These are phyloP conservation scores for Trichosanthes truncata DNA, from an alignment of 306 rosid genomes.

Conservation along the genomic window DNA sequence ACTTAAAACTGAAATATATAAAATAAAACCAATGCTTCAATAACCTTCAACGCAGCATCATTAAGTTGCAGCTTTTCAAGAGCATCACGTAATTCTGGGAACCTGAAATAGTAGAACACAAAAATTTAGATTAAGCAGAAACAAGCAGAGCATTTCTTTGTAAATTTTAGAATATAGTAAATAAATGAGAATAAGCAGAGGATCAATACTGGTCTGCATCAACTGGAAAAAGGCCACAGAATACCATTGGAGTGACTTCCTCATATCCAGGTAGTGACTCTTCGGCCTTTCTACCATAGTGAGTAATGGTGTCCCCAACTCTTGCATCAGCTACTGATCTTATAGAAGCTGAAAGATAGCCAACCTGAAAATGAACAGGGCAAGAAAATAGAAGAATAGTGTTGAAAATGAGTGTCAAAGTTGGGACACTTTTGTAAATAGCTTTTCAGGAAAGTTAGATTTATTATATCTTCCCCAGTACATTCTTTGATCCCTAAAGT, in stretches of 20 bases:
- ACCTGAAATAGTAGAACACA: conserved; percentile 30
- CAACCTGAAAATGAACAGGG: conserved; percentile 46
- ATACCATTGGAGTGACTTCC: conserved; percentile 94
- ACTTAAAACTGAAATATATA: not conserved
- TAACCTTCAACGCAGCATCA: conserved; percentile 91
- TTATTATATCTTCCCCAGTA: not conserved
- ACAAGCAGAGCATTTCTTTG: conserved; percentile 1
- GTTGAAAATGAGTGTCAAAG: not conserved
- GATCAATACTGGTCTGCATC: conserved; percentile 90
- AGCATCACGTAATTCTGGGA: conserved; percentile 88
- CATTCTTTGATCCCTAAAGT: not conserved
- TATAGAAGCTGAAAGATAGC: conserved; percentile 89
- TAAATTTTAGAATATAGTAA: not conserved
- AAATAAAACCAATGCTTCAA: not conserved
- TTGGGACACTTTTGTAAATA: not conserved
- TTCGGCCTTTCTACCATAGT: conserved; percentile 49
- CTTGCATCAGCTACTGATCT: conserved; percentile 96
- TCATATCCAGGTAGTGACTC: conserved; percentile 81
- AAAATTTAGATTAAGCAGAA: not conserved
- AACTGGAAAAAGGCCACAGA: conserved; percentile 94
- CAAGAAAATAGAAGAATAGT: conserved; percentile 4
- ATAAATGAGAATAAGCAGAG: conserved; percentile 14
- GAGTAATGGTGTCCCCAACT: conserved; percentile 88
- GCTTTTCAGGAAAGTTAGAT: not conserved
- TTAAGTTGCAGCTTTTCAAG: conserved; percentile 95